These are phyloP conservation scores for Psilocybe tampanensis DNA, from an alignment of 768 basidiomycete genomes.

Conservation along the genomic window DNA sequence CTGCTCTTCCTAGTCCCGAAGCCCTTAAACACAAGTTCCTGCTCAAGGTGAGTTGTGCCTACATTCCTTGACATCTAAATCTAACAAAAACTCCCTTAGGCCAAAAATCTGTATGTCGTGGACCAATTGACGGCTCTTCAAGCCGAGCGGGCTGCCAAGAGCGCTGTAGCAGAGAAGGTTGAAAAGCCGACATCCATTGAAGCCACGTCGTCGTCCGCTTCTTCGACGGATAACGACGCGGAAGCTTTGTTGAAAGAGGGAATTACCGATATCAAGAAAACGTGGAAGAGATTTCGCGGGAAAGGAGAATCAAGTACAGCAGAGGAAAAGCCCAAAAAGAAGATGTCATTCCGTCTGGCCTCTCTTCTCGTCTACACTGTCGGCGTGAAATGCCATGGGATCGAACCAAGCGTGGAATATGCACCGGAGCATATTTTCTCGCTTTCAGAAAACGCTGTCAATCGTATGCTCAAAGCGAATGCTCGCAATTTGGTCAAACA, in stretches of 20 bases:
- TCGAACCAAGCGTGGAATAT: constrained; percentile 86
- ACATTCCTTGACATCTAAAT: neutral
- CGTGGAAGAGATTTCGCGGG: constrained; percentile 28
- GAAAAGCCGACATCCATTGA: constrained; percentile 60
- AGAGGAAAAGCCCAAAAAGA: constrained; percentile 44
- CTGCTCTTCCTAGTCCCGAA: constrained; percentile 80
- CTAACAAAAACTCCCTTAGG: neutral
- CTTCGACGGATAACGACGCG: constrained; percentile 21
- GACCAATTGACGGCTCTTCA: constrained; percentile 77
- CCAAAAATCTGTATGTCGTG: constrained; percentile 57
- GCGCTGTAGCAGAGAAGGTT: constrained; percentile 8
- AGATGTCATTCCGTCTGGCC: constrained; percentile 77
- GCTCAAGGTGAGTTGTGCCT: constrained; percentile 62
- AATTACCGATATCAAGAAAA: constrained; percentile 22
- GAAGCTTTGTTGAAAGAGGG: constrained; percentile 21
- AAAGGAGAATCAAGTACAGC: constrained; percentile 8
- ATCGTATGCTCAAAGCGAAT: constrained; percentile 70
- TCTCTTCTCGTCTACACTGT: constrained; percentile 90
- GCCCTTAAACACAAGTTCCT: constrained; percentile 77
- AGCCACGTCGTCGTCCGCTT: constrained; percentile 20
- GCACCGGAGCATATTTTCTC: constrained; percentile 91
- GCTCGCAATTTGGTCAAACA: constrained; percentile 84
- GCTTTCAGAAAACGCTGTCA: constrained; percentile 81
- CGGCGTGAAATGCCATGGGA: constrained; percentile 91
- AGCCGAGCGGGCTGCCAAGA: constrained; percentile 59